Evolutionary conservation across 768 basidiomycete species (phyloP).

Genomic region (Cystofilobasidium ferigula): DNA sequence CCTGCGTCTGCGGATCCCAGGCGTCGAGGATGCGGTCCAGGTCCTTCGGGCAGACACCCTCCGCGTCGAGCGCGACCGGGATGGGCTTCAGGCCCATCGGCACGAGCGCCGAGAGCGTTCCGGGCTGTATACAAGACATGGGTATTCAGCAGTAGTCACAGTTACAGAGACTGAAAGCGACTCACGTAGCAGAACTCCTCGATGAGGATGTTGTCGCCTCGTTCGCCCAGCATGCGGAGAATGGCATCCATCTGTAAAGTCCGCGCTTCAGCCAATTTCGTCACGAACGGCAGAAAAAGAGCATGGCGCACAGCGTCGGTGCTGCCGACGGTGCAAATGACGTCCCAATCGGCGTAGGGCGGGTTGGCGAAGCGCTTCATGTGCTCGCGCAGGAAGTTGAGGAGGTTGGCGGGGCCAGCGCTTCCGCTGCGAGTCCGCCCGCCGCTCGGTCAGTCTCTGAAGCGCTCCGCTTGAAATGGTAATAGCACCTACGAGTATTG

Average conservation of each 20-base stretch:
- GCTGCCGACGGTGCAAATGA: constrained; percentile 15
- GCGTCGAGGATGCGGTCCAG: constrained; percentile 15
- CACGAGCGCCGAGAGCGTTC: constrained; percentile 15
- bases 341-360: constrained; percentile 23
- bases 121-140: background rate
- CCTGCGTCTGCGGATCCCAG: constrained; percentile 11
- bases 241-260: constrained; percentile 17
- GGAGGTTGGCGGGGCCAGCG: background rate
- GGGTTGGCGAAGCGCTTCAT: background rate
- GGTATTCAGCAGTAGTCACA: background rate
- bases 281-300: background rate
- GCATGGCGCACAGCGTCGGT: constrained; percentile 11
- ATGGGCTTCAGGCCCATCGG: constrained; percentile 17
- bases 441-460: too few species aligned
- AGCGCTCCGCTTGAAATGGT: too few species aligned
- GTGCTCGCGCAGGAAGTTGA: constrained; percentile 17
- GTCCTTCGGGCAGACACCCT: constrained; percentile 15
- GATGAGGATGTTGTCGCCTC: constrained; percentile 13
- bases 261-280: too few species aligned
- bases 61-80: constrained; percentile 7
- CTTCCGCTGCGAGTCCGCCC: background rate
- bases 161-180: background rate
- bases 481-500: constrained; percentile 21
- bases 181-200: constrained; percentile 6
- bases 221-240: background rate